Conservation (phyloP, 371 early-diverging fungal species). For the Rhizopus stolonifer region DNA sequence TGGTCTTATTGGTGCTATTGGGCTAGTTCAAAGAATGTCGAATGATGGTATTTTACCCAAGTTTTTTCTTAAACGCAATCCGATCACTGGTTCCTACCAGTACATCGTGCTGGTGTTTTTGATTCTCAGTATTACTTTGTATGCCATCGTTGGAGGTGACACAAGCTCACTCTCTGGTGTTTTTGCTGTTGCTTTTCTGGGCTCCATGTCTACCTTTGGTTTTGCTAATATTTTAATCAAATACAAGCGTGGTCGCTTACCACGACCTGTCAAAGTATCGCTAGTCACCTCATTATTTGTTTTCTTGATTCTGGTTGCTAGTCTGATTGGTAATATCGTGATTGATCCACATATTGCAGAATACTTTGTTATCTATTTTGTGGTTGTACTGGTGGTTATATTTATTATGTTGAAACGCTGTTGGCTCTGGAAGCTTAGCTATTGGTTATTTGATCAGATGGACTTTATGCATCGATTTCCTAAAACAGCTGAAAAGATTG, state of each 20-base stretch:
- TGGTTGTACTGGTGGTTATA: slow-evolving; percentile 35
- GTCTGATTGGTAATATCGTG: slow-evolving; percentile 53
- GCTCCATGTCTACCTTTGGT: slow-evolving; percentile 45
- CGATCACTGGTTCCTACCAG: slow-evolving; percentile 46
- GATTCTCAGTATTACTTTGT: slow-evolving; percentile 44
- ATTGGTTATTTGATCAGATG: slow-evolving; percentile 34
- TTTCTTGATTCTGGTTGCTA: slow-evolving; percentile 25
- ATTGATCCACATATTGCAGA: slow-evolving; percentile 47
- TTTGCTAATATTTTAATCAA: slow-evolving; percentile 47
- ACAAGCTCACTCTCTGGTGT: slow-evolving; percentile 51
- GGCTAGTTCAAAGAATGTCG: slow-evolving; percentile 52
- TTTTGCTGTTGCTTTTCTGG: slow-evolving; percentile 56
- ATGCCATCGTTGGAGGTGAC: slow-evolving; percentile 44
- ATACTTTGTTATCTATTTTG: slow-evolving; percentile 54
- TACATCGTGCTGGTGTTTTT: slow-evolving; percentile 52
- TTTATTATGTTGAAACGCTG: slow-evolving; percentile 44
- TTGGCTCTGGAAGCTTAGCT: slow-evolving; percentile 40
- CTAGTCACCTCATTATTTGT: slow-evolving; percentile 25
- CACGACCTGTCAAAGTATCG: slow-evolving; percentile 27
- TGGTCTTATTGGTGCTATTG: slow-evolving; percentile 56
- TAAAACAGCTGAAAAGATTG: slow-evolving; percentile 19
- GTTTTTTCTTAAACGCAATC: slow-evolving; percentile 44
- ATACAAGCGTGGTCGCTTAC: slow-evolving; percentile 44
- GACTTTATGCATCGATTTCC: slow-evolving; percentile 17
- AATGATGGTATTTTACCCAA: slow-evolving; percentile 53